phyloP scores from a whole-genome alignment of 345 rosid species.

The Mercurialis annua region DNA sequence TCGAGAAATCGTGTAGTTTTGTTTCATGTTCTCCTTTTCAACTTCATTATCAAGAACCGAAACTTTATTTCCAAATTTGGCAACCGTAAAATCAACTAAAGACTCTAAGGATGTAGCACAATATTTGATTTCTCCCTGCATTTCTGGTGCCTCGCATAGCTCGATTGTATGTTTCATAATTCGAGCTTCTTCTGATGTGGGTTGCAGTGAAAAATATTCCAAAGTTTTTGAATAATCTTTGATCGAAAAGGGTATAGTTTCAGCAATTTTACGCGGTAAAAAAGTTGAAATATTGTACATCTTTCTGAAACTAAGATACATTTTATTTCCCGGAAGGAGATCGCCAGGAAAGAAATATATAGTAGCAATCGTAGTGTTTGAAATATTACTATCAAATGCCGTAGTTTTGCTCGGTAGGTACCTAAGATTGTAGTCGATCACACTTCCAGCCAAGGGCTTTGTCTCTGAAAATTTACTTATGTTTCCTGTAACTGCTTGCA shows the following conservation, averaged over 20 bases:
- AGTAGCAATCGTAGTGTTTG: no score
- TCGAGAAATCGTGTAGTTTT: neutral
- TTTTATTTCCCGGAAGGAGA: neutral
- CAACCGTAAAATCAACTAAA: conserved; percentile 1
- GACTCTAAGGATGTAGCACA: conserved; percentile 6
- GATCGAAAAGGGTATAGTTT: conserved; percentile 7
- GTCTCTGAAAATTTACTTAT: no score
- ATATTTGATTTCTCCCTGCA: no score
- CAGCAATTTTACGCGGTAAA: neutral
- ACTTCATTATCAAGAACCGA: conserved; percentile 4
- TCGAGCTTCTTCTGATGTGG: no score
- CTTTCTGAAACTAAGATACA: neutral
- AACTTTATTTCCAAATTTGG: conserved; percentile 6
- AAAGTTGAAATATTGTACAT: neutral
- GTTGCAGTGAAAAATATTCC: neutral
- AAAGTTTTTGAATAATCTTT: neutral
- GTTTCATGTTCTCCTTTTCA: neutral
- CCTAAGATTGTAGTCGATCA: no score
- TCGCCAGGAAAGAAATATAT: neutral
- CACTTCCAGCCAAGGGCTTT: no score
- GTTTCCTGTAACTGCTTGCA: no score
- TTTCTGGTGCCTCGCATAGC: no score
- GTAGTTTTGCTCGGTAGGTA: no score
- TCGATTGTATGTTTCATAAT: no score
- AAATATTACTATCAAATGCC: no score